phyloP scores from a whole-genome alignment of 1,284 basidiomycete species.

The Fistulinella cinereoalba region DNA sequence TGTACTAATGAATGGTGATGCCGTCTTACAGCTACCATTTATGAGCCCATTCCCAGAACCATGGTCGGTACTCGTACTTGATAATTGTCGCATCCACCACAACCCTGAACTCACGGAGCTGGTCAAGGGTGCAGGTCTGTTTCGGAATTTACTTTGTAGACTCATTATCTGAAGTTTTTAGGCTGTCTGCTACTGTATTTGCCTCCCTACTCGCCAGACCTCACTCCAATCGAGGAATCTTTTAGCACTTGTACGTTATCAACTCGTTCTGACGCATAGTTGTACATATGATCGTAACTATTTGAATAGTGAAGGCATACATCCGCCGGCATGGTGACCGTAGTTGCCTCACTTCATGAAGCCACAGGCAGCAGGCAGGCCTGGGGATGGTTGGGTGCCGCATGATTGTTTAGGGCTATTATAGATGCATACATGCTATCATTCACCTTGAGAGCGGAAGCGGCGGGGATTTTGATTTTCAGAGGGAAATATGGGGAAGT shows the following conservation, averaged over 20 bases:
- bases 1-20: not conserved
- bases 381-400: too few relatives aligned
- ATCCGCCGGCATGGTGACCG: conserved; percentile 13
- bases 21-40: not conserved
- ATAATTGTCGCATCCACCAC: not conserved
- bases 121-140: not conserved
- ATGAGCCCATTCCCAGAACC: not conserved
- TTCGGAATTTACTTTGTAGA: not conserved
- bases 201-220: conserved; percentile 26
- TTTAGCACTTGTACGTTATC: conserved; percentile 22
- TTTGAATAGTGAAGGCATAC: conserved; percentile 18
- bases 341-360: too few relatives aligned
- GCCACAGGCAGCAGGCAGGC: too few relatives aligned
- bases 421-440: too few relatives aligned
- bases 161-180: not conserved
- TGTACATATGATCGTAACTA: not conserved
- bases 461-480: too few relatives aligned
- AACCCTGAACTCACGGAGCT: not conserved
- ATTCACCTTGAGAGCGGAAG: too few relatives aligned
- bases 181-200: conserved; percentile 16
- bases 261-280: not conserved
- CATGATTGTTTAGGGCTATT: too few relatives aligned
- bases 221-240: conserved; percentile 30
- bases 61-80: not conserved
- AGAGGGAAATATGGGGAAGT: too few relatives aligned